phyloP scores from a whole-genome alignment of 2,329 filamentous ascomycete species.

The Scopulariopsis brevicaulis region DNA sequence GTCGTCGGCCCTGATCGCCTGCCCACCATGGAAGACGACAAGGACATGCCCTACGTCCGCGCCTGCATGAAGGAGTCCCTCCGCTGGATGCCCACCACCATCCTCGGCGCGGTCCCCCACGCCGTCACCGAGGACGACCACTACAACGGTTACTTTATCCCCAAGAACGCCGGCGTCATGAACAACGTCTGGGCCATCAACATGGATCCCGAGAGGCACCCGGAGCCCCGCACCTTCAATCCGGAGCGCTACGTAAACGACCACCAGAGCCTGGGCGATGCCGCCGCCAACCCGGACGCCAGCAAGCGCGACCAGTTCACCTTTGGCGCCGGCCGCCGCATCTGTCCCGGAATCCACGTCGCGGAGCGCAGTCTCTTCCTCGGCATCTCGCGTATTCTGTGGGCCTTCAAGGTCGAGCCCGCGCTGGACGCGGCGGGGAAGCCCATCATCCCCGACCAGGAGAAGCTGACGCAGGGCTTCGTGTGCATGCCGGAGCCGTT shows the following conservation, averaged over 20 bases:
- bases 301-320: slow-evolving; percentile 38
- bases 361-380: slow-evolving; percentile 36
- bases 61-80: slow-evolving; percentile 31
- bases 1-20: slow-evolving; percentile 28
- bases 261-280: slow-evolving; percentile 17
- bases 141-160: slow-evolving; percentile 27
- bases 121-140: slow-evolving; percentile 22
- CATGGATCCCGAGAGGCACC: slow-evolving; percentile 28
- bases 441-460: slow-evolving; percentile 6
- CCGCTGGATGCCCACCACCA: slow-evolving; percentile 30
- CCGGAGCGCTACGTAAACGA: slow-evolving; percentile 22
- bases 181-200: slow-evolving; percentile 32
- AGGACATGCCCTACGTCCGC: slow-evolving; percentile 31
- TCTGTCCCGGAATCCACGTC: slow-evolving; percentile 47
- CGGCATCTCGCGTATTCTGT: slow-evolving; percentile 32
- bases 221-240: slow-evolving; percentile 28
- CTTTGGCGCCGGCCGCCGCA: slow-evolving; percentile 42
- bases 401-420: slow-evolving; percentile 29
- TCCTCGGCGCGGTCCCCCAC: slow-evolving; percentile 22
- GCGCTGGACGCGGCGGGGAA: slow-evolving; percentile 9
- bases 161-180: slow-evolving; percentile 27
- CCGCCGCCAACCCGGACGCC: slow-evolving; percentile 15
- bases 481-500: slow-evolving; percentile 7
- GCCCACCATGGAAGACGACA: slow-evolving; percentile 28
- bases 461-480: slow-evolving; percentile 9